These are phyloP conservation scores for Ormosia semicastrata DNA, from an alignment of 306 rosid species.

Conservation along the genomic window DNA sequence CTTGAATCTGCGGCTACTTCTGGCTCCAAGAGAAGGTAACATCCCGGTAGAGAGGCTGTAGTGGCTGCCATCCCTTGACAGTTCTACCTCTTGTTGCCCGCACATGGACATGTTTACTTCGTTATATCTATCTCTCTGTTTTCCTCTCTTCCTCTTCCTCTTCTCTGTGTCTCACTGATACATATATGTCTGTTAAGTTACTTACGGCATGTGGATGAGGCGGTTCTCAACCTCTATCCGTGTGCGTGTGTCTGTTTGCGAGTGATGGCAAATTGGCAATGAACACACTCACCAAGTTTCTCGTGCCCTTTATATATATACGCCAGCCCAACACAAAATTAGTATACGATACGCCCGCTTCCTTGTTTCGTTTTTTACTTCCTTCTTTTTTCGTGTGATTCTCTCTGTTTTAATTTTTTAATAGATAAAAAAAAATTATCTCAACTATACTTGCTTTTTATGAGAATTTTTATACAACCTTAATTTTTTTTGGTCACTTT, in stretches of 20 bases:
- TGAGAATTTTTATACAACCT: no score
- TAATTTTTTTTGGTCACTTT: no score
- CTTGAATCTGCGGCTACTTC: constrained; percentile 57
- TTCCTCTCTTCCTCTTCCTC: background rate
- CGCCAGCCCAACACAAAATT: background rate
- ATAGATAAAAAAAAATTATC: no score
- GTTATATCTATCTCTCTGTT: background rate
- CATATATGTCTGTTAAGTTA: background rate
- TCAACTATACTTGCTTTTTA: no score
- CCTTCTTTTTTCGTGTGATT: background rate
- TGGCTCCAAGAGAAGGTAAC: constrained; percentile 83
- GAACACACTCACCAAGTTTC: background rate
- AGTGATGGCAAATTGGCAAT: background rate
- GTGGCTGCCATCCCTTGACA: constrained; percentile 82
- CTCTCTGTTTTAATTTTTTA: no score
- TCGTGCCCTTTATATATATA: background rate
- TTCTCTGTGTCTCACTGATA: background rate
- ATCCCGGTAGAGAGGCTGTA: constrained; percentile 76
- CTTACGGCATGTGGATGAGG: background rate
- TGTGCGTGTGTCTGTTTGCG: background rate
- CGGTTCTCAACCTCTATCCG: background rate
- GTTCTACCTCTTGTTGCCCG: constrained; percentile 58
- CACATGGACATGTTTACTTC: constrained; percentile 39
- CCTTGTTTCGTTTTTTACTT: no score
- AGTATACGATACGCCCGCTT: background rate